phyloP scores from a whole-genome alignment of 2,329 filamentous ascomycete genomes.

The Xenosphaeropsis pyriputrescens region DNA sequence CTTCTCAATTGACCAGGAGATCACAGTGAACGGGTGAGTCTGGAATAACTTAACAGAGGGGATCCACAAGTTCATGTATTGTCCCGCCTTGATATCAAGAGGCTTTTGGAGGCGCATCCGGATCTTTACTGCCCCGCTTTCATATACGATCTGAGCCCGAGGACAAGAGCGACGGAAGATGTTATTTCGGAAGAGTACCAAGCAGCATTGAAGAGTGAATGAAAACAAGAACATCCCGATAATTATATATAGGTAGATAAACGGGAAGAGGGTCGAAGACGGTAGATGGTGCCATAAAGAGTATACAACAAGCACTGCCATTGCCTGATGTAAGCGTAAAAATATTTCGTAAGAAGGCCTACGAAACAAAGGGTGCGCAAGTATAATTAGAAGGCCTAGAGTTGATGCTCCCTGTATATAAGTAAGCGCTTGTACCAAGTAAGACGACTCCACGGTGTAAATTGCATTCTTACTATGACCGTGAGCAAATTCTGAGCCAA shows the following conservation, averaged over 20 bases:
- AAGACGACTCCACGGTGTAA: no score
- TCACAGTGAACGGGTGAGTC: constrained; percentile 1
- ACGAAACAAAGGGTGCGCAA: no score
- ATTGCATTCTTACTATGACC: no score
- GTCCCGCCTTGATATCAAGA: not conserved
- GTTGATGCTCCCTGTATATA: no score
- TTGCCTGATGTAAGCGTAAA: constrained; percentile 1
- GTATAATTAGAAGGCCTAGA: no score
- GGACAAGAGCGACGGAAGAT: not conserved
- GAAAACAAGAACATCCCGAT: not conserved
- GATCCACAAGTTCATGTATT: constrained; percentile 2
- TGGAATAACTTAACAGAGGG: constrained; percentile 1
- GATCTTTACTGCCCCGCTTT: constrained; percentile 2
- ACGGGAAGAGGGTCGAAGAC: not conserved
- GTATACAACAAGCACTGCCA: constrained; percentile 1
- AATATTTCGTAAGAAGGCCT: constrained; percentile 1
- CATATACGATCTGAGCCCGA: not conserved
- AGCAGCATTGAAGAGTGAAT: not conserved
- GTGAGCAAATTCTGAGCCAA: no score
- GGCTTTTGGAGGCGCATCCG: constrained; percentile 1
- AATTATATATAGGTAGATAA: not conserved
- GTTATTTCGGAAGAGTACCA: not conserved
- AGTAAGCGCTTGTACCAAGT: no score
- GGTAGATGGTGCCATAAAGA: not conserved
- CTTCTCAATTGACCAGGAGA: not conserved